phyloP scores from a whole-genome alignment of 495 filamentous ascomycete species.

The Daldinia vernicosa region DNA sequence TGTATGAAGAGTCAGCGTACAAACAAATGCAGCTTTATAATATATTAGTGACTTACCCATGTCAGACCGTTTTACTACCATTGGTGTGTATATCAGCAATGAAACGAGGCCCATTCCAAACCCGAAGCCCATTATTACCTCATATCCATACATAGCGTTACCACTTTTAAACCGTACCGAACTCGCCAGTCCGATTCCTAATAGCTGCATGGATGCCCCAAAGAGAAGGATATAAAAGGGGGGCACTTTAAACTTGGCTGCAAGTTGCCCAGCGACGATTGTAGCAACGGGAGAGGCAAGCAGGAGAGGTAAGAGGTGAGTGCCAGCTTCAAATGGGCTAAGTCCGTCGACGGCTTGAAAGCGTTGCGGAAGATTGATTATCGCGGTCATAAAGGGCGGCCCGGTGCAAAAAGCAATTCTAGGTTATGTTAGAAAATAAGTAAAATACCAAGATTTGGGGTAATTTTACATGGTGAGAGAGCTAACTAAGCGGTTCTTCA shows the following conservation, averaged over 20 bases:
- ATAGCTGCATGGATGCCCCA: constrained; percentile 53
- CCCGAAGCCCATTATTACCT: constrained; percentile 59
- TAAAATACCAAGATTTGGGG: constrained; percentile 6
- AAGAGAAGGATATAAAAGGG: constrained; percentile 57
- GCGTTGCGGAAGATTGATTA: constrained; percentile 46
- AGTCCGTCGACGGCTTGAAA: constrained; percentile 43
- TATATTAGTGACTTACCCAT: constrained; percentile 47
- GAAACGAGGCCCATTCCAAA: constrained; percentile 54
- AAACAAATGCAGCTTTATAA: neutral
- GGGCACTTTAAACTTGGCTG: constrained; percentile 48
- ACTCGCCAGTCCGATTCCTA: constrained; percentile 57
- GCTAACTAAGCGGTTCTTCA: constrained; percentile 42
- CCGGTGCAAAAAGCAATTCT: constrained; percentile 39
- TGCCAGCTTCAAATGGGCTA: constrained; percentile 37
- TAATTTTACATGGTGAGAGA: constrained; percentile 47
- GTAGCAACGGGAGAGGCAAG: constrained; percentile 53
- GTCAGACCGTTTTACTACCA: constrained; percentile 55
- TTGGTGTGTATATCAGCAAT: constrained; percentile 49
- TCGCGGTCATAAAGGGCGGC: constrained; percentile 44
- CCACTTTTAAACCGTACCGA: constrained; percentile 47
- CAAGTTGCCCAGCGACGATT: constrained; percentile 47
- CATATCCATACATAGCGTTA: constrained; percentile 54
- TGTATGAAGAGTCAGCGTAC: neutral
- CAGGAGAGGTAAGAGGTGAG: constrained; percentile 54
- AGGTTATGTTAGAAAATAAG: neutral